These are phyloP conservation scores for Xylaria hypoxylon DNA, from an alignment of 2,329 filamentous ascomycete species.

Conservation along the genomic window DNA sequence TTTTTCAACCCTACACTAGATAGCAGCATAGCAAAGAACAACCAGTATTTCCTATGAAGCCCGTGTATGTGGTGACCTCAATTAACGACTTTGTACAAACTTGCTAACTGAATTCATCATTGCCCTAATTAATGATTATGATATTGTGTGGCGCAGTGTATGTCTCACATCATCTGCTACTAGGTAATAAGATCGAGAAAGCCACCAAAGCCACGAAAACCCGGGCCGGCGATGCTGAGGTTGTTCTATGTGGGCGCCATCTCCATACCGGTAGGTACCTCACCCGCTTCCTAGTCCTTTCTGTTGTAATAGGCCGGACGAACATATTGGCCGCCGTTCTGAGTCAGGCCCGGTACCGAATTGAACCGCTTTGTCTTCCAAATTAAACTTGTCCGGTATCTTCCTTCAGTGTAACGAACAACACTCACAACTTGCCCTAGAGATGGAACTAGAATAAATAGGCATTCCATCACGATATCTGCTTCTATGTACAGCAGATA, in stretches of 20 bases:
- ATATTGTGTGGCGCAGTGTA: conserved; percentile 17
- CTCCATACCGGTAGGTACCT: conserved; percentile 15
- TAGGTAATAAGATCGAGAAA: conserved; percentile 15
- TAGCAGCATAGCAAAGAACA: background rate
- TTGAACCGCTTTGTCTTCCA: background rate
- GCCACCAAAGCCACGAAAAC: conserved; percentile 24
- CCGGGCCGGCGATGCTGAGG: conserved; percentile 15
- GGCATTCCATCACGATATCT: background rate
- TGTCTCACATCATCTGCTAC: conserved; percentile 15
- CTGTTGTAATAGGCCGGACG: background rate
- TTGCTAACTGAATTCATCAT: background rate
- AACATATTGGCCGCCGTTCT: background rate
- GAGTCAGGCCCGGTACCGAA: conserved; percentile 2
- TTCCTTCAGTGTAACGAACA: background rate
- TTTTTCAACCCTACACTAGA: background rate
- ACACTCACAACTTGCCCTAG: background rate
- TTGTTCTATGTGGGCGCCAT: conserved; percentile 8
- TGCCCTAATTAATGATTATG: no score
- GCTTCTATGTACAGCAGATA: background rate
- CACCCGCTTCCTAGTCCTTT: conserved; percentile 15
- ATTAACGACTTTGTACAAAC: background rate
- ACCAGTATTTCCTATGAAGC: background rate
- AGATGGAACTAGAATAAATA: background rate
- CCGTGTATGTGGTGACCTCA: background rate
- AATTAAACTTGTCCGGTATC: background rate